phyloP scores from a whole-genome alignment of 768 basidiomycete species.

The Lentinula guzmanii region DNA sequence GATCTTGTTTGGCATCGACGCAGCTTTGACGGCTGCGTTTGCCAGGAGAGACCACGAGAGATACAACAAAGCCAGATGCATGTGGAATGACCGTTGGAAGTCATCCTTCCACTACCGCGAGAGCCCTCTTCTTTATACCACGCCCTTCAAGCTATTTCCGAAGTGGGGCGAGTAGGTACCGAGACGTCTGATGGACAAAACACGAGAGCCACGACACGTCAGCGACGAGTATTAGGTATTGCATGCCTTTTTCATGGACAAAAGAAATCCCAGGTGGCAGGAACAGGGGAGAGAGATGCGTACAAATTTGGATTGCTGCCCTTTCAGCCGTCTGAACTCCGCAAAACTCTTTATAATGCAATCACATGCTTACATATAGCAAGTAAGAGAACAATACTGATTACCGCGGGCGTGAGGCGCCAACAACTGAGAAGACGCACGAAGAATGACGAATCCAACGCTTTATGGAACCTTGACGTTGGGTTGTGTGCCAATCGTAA shows the following conservation, averaged over 20 bases:
- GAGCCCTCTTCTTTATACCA: not conserved
- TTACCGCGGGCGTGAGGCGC: conserved; percentile 1
- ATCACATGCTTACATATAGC: not conserved
- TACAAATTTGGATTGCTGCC: not conserved
- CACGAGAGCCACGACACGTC: conserved; percentile 1
- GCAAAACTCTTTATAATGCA: not conserved
- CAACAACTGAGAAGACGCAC: not conserved
- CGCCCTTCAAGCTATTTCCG: not conserved
- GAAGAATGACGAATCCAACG: not conserved
- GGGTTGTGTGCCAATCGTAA: not conserved
- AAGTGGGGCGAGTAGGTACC: not conserved
- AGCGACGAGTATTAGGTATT: not conserved
- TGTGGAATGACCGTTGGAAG: not conserved
- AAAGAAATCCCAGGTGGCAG: not conserved
- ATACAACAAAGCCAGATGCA: not conserved
- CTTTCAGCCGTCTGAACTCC: not conserved
- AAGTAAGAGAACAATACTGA: not conserved
- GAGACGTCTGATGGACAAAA: not conserved
- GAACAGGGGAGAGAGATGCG: not conserved
- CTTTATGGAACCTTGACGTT: not conserved
- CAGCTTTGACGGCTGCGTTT: not conserved
- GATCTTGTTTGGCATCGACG: conserved; percentile 33
- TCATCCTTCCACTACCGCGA: too few relatives aligned
- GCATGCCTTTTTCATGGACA: not conserved
- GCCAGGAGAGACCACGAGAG: not conserved